phyloP scores from a whole-genome alignment of 163 green algal genomes.

The Volvox carteri region DNA sequence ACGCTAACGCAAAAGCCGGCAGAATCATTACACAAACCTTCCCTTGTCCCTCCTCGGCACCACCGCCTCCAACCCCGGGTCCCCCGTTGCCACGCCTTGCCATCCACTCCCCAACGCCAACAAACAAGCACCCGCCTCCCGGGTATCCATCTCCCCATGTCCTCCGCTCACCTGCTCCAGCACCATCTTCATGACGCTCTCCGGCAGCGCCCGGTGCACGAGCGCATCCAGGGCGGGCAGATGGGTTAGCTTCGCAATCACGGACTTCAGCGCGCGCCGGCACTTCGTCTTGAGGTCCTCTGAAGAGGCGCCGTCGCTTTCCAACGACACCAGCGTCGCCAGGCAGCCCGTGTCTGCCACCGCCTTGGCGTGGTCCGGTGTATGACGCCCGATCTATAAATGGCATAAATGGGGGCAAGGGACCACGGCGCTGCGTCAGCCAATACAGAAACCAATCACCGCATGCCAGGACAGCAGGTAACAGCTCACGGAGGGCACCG shows the following conservation, averaged over 20 bases:
- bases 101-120: no score
- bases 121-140: no score
- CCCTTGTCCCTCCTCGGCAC: no score
- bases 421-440: no score
- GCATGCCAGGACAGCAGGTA: no score
- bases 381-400: slow-evolving; percentile 82
- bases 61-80: no score
- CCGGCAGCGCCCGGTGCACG: slow-evolving; percentile 79
- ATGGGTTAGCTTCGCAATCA: slow-evolving; percentile 88
- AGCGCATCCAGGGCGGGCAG: slow-evolving; percentile 87
- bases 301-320: slow-evolving; percentile 63
- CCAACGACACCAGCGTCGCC: slow-evolving; percentile 76
- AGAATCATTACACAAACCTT: no score
- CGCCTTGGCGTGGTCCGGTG: slow-evolving; percentile 88
- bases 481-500: no score
- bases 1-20: no score
- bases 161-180: slow-evolving; percentile 74
- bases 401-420: no score
- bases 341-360: slow-evolving; percentile 88
- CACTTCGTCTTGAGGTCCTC: slow-evolving; percentile 91
- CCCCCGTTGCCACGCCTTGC: no score
- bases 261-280: slow-evolving; percentile 81
- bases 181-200: slow-evolving; percentile 88
- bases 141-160: background rate
- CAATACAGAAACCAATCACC: no score